Conservation (phyloP, 371 early-diverging fungal species). For the Dinochytrium kinnereticum region DNA sequence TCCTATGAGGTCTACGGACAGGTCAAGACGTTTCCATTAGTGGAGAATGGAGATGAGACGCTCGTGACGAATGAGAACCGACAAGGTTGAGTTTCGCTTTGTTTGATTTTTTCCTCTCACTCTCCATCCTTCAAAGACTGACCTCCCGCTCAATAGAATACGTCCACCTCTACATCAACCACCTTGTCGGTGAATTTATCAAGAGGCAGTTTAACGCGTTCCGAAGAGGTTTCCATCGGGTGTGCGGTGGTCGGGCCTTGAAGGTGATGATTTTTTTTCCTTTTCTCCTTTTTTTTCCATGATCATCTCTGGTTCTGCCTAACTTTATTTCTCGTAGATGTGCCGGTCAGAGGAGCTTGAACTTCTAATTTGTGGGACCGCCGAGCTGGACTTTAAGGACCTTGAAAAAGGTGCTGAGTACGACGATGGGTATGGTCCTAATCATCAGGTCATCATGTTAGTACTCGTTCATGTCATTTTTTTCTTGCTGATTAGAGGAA, state of each 20-base stretch:
- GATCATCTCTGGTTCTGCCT: too few species aligned
- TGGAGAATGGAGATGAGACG: conserved; percentile 57
- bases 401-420: conserved; percentile 77
- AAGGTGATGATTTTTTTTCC: conserved; percentile 43
- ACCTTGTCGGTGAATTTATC: conserved; percentile 79
- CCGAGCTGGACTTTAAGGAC: conserved; percentile 58
- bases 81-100: conserved; percentile 23
- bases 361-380: conserved; percentile 67
- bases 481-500: conserved; percentile 2
- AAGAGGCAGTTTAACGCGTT: conserved; percentile 85
- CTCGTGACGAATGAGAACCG: conserved; percentile 70
- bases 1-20: conserved; percentile 53
- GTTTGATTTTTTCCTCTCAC: not conserved
- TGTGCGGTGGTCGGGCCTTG: conserved; percentile 77
- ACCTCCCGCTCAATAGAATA: conserved; percentile 45
- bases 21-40: conserved; percentile 56
- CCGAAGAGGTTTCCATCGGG: conserved; percentile 76
- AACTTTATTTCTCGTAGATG: too few species aligned
- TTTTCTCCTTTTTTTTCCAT: conserved; percentile 24
- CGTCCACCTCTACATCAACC: conserved; percentile 81
- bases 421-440: conserved; percentile 75
- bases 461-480: conserved; percentile 50
- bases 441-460: conserved; percentile 69
- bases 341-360: conserved; percentile 70
- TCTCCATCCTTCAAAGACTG: not conserved